phyloP scores from a whole-genome alignment of 2,329 filamentous ascomycete genomes.

The Pseudopyrenochaeta lycopersici region DNA sequence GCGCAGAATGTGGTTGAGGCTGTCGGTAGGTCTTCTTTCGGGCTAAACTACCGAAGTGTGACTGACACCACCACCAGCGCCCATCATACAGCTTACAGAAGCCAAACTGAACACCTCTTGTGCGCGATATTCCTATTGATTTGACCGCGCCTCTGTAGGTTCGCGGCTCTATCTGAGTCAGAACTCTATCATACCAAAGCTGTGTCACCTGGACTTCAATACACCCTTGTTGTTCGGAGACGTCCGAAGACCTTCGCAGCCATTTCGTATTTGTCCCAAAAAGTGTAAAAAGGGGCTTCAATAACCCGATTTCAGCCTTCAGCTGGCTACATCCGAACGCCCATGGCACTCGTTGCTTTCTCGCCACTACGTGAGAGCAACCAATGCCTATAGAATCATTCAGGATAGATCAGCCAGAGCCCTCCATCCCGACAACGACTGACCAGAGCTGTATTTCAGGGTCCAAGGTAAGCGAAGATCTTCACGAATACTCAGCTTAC shows the following conservation, averaged over 20 bases:
- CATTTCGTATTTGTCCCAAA: background rate
- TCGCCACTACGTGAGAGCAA: background rate
- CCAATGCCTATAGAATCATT: background rate
- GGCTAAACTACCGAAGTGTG: background rate
- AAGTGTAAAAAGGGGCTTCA: background rate
- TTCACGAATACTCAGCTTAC: slow-evolving; percentile 2
- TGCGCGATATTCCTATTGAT: background rate
- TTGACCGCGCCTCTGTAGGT: slow-evolving; percentile 8
- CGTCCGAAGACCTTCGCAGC: slow-evolving; percentile 3
- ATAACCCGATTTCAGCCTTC: slow-evolving; percentile 5
- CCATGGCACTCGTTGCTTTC: background rate
- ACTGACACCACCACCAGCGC: slow-evolving; percentile 4
- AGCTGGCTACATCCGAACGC: background rate
- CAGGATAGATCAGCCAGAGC: background rate
- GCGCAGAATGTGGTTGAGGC: background rate
- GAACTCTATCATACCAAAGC: slow-evolving; percentile 31
- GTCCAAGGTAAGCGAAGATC: background rate
- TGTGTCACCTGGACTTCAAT: slow-evolving; percentile 26
- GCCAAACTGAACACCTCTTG: background rate
- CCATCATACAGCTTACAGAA: background rate
- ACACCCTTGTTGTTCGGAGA: slow-evolving; percentile 10
- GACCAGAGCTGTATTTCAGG: background rate
- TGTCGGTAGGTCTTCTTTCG: background rate
- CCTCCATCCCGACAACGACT: background rate
- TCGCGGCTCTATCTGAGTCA: slow-evolving; percentile 39